Percentiles rank a stretch among this genome's conserved stretches.
phyloP scores from a whole-genome alignment of 176 grass and related monocot species.

The Cenchrus americanus region DNA sequence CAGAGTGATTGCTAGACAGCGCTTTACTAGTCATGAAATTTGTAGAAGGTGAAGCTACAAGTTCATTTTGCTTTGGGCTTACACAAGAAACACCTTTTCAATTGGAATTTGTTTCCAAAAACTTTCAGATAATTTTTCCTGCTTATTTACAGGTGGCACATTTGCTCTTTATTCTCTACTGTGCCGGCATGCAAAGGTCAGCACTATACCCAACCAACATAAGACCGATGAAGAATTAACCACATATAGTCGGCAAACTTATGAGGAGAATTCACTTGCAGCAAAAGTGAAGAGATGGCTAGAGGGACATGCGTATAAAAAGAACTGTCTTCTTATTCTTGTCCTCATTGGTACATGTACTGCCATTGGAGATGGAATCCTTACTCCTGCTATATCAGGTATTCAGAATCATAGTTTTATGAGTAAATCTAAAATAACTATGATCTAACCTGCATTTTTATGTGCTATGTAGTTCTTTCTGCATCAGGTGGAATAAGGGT shows the following conservation, averaged over 20 bases:
- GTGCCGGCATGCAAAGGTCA: slow-evolving; percentile 85
- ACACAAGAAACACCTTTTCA: slow-evolving; percentile 17
- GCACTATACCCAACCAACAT: slow-evolving; percentile 91
- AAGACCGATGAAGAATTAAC: slow-evolving; percentile 86
- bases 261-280: slow-evolving; percentile 81
- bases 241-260: slow-evolving; percentile 85
- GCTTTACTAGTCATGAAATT: slow-evolving; percentile 38
- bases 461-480: slow-evolving; percentile 76
- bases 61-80: slow-evolving; percentile 22
- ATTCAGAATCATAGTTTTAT: slow-evolving; percentile 22
- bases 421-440: slow-evolving; percentile 17
- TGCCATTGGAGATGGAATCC: slow-evolving; percentile 82
- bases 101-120: slow-evolving; percentile 24
- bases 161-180: slow-evolving; percentile 95
- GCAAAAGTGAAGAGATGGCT: slow-evolving; percentile 82
- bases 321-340: slow-evolving; percentile 75
- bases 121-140: slow-evolving; percentile 30
- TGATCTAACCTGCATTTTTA: slow-evolving; percentile 33
- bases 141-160: slow-evolving; percentile 67
- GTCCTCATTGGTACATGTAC: slow-evolving; percentile 87
- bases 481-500: slow-evolving; percentile 89
- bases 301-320: slow-evolving; percentile 67
- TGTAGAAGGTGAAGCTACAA: slow-evolving; percentile 38
- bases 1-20: slow-evolving; percentile 27
- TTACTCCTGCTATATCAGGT: slow-evolving; percentile 93